phyloP scores from a whole-genome alignment of 495 filamentous ascomycete species.

The Cercophora scortea region DNA sequence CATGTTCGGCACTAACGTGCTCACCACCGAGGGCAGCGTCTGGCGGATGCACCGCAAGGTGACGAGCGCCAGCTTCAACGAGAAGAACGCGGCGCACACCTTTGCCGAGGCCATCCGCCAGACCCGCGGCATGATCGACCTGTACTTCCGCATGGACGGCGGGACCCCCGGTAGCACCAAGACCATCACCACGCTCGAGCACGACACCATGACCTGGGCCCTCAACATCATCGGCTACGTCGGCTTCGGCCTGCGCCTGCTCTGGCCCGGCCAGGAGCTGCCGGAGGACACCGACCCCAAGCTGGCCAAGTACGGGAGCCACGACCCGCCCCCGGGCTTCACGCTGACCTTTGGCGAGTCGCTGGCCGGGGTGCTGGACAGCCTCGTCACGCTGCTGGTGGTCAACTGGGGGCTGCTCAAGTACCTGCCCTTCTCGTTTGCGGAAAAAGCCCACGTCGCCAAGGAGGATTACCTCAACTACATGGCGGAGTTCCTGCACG shows the following conservation, averaged over 20 bases:
- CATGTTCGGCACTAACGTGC: conserved; percentile 57
- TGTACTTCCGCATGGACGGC: conserved; percentile 33
- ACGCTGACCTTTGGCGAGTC: conserved; percentile 53
- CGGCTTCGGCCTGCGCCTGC: conserved; percentile 53
- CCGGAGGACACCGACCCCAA: conserved; percentile 29
- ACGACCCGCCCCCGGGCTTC: conserved; percentile 42
- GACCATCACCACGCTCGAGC: conserved; percentile 43
- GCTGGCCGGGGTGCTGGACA: conserved; percentile 41
- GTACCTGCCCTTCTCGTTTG: conserved; percentile 41
- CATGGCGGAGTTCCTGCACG: conserved; percentile 53
- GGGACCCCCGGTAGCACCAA: conserved; percentile 20
- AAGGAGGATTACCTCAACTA: conserved; percentile 56
- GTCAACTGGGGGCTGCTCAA: conserved; percentile 37
- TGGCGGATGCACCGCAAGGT: conserved; percentile 66
- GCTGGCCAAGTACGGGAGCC: conserved; percentile 34
- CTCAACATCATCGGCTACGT: conserved; percentile 62
- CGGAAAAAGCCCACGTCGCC: conserved; percentile 38
- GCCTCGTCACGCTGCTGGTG: conserved; percentile 47
- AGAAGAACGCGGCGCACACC: conserved; percentile 61
- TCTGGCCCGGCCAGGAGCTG: conserved; percentile 45
- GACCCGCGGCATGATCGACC: conserved; percentile 44
- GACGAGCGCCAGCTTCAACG: conserved; percentile 59
- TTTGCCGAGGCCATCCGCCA: conserved; percentile 54
- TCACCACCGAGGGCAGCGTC: conserved; percentile 51
- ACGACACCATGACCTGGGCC: conserved; percentile 54